phyloP scores from a whole-genome alignment of 495 filamentous ascomycete species.

The Pseudotulostoma volvatum region DNA sequence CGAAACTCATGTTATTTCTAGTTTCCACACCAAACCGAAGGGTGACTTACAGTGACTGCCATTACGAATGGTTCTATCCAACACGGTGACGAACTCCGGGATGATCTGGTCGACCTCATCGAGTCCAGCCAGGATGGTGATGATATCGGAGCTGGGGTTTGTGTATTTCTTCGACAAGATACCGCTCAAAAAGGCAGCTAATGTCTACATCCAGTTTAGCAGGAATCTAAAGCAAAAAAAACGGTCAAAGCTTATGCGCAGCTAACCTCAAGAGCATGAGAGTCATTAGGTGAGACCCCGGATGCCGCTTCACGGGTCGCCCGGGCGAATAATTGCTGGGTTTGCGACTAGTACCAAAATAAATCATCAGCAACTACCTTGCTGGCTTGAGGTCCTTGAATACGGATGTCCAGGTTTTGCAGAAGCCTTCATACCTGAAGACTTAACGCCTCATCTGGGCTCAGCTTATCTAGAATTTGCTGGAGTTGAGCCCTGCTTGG shows the following conservation, averaged over 20 bases:
- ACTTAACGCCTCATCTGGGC: constrained; percentile 57
- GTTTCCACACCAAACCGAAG: neutral
- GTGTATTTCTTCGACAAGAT: constrained; percentile 82
- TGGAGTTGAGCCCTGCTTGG: constrained; percentile 55
- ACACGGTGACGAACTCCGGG: constrained; percentile 66
- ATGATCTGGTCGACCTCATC: constrained; percentile 75
- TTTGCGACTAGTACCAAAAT: constrained; percentile 37
- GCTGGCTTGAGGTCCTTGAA: too few species aligned
- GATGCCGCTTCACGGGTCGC: constrained; percentile 53
- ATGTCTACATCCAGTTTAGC: constrained; percentile 45
- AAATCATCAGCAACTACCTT: constrained; percentile 1
- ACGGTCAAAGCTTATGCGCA: neutral
- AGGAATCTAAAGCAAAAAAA: constrained; percentile 15
- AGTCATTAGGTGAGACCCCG: constrained; percentile 43
- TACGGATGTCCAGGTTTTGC: too few species aligned
- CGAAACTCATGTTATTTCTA: constrained; percentile 4
- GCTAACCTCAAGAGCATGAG: constrained; percentile 79
- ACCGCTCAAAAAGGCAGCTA: constrained; percentile 70
- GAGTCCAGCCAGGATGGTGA: constrained; percentile 73
- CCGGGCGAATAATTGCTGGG: constrained; percentile 59
- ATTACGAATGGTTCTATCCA: constrained; percentile 70
- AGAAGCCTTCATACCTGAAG: constrained; percentile 47
- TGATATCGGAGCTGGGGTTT: constrained; percentile 90
- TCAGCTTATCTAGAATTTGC: constrained; percentile 46
- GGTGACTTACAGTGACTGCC: constrained; percentile 45